phyloP scores from a whole-genome alignment of 2,329 filamentous ascomycete genomes.

The Colletotrichum lupini region DNA sequence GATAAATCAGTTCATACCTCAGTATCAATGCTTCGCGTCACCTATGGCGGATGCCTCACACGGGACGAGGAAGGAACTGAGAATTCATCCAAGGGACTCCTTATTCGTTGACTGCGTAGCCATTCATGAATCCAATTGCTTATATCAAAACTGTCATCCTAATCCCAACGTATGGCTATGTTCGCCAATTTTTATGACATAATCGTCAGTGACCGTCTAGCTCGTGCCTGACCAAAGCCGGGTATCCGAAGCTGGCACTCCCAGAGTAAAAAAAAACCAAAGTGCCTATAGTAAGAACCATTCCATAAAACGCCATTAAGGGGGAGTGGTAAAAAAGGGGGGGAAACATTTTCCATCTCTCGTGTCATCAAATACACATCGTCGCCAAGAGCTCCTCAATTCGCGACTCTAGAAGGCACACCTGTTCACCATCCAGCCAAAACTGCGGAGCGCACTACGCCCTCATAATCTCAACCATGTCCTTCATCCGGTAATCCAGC shows the following conservation, averaged over 20 bases:
- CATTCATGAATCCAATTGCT: not conserved
- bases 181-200: conserved; percentile 2
- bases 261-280: not conserved
- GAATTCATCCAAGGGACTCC: not conserved
- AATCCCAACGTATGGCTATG: not conserved
- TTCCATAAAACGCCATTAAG: conserved; percentile 13
- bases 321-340: not conserved
- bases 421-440: not conserved
- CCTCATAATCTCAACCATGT: conserved; percentile 67
- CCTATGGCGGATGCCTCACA: not conserved
- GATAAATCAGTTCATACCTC: not conserved
- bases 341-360: not conserved
- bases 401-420: not conserved
- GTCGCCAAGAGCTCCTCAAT: not conserved
- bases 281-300: not conserved
- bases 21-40: not conserved
- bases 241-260: conserved; percentile 33
- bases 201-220: conserved; percentile 26
- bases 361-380: conserved; percentile 15
- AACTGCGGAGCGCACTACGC: conserved; percentile 20
- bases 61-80: not conserved
- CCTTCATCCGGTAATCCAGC: conserved; percentile 71
- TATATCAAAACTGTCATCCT: not conserved
- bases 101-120: not conserved
- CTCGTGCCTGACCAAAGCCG: conserved; percentile 32